Conservation (phyloP, 306 rosid species). For the Vicia villosa region DNA sequence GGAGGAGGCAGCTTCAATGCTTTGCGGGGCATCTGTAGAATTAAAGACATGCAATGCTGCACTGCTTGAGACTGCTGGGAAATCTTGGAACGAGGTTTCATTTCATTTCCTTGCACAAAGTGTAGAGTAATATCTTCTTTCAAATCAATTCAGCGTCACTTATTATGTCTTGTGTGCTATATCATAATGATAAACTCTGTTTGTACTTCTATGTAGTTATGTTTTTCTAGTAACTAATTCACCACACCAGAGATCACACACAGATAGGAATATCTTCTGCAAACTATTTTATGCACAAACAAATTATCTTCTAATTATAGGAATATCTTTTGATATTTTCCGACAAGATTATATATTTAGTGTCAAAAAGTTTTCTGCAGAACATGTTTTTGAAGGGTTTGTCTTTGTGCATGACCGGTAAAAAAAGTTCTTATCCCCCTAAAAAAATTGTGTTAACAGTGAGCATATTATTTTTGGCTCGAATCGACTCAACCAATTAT, state of each 20-base stretch:
- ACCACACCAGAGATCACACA: background rate
- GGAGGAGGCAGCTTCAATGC: conserved; percentile 99
- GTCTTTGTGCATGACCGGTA: conserved; percentile 14
- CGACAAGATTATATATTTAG: background rate
- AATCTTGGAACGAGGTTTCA: conserved; percentile 90
- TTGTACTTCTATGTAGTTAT: conserved; percentile 7
- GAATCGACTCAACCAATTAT: background rate
- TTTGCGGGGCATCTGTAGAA: conserved; percentile 82
- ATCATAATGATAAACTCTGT: background rate
- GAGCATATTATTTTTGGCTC: background rate
- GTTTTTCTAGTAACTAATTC: conserved; percentile 5
- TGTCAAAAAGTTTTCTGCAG: background rate
- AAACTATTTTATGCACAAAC: conserved; percentile 6
- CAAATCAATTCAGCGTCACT: background rate
- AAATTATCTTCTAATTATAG: background rate
- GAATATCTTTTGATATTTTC: conserved; percentile 4
- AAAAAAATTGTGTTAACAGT: background rate
- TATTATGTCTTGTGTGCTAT: conserved; percentile 14
- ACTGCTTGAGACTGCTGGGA: conserved; percentile 83
- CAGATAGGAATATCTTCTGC: conserved; percentile 3
- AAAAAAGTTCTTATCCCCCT: background rate
- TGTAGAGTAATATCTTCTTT: conserved; percentile 18
- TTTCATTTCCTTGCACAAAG: conserved; percentile 35
- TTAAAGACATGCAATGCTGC: conserved; percentile 93
- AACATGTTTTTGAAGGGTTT: conserved; percentile 1